A percentile compares a stretch with the other conserved stretches of the same genome.
Conservation (phyloP, 192 early-diverging fungal species). For the Umbelopsis isabellina region DNA sequence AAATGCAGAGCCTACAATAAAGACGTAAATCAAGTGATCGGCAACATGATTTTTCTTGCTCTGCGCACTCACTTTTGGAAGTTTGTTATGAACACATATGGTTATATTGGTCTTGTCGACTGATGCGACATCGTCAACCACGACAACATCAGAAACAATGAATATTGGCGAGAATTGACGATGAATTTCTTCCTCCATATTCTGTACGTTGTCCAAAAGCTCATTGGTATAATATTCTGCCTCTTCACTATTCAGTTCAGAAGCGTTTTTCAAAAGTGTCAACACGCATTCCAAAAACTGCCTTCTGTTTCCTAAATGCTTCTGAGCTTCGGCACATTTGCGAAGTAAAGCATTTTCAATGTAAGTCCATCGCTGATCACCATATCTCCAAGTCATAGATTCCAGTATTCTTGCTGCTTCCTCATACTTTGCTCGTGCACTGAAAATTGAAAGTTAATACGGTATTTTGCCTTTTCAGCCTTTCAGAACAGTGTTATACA, state of each 20-base stretch:
- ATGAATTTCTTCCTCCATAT: constrained; percentile 49
- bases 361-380: constrained; percentile 62
- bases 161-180: constrained; percentile 60
- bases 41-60: neutral
- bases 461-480: neutral
- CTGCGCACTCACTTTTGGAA: constrained; percentile 55
- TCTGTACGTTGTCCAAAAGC: constrained; percentile 42
- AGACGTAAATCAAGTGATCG: neutral
- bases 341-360: constrained; percentile 69
- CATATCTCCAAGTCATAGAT: constrained; percentile 58
- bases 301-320: constrained; percentile 50
- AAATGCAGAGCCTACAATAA: constrained; percentile 42
- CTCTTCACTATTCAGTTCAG: constrained; percentile 47
- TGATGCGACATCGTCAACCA: constrained; percentile 62
- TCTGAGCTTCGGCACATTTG: constrained; percentile 67
- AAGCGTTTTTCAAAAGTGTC: constrained; percentile 54
- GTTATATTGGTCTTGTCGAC: constrained; percentile 59
- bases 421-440: constrained; percentile 62
- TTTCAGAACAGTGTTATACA: constrained; percentile 20
- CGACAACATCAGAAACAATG: constrained; percentile 45
- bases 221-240: constrained; percentile 50
- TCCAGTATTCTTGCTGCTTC: constrained; percentile 68
- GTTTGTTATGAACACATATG: constrained; percentile 55
- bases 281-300: constrained; percentile 54
- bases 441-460: constrained; percentile 31